Percentiles rank a stretch among this genome's conserved stretches.
phyloP scores from a whole-genome alignment of 2,329 filamentous ascomycete genomes.

The Camptophora hylomeconis region DNA sequence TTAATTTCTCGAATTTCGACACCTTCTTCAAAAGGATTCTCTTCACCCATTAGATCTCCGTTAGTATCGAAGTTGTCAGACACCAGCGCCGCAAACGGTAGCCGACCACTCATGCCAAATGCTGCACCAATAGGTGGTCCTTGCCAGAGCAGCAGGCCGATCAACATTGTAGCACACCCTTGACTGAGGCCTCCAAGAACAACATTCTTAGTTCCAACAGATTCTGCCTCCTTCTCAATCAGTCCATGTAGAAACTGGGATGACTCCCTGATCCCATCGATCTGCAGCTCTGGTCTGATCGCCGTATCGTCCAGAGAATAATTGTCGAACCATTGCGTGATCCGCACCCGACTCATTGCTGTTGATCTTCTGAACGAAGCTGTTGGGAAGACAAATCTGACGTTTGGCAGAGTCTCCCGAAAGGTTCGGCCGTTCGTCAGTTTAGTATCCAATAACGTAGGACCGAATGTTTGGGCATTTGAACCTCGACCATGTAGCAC shows the following conservation, averaged over 20 bases:
- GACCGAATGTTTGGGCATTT: slow-evolving; percentile 28
- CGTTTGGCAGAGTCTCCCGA: slow-evolving; percentile 26
- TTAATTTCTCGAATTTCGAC: slow-evolving; percentile 18
- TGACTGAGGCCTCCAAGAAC: slow-evolving; percentile 42
- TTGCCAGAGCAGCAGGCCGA: slow-evolving; percentile 32
- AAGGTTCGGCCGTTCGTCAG: slow-evolving; percentile 17
- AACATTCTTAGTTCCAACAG: slow-evolving; percentile 28
- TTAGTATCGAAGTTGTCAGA: neutral
- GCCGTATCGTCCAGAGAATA: slow-evolving; percentile 19
- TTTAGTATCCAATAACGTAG: slow-evolving; percentile 24
- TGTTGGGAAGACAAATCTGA: slow-evolving; percentile 40
- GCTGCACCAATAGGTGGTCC: slow-evolving; percentile 25
- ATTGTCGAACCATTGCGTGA: slow-evolving; percentile 37
- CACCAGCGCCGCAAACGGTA: slow-evolving; percentile 27
- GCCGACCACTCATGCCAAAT: slow-evolving; percentile 34
- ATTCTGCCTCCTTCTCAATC: slow-evolving; percentile 24
- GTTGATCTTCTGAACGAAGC: slow-evolving; percentile 30
- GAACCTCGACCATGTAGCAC: slow-evolving; percentile 39
- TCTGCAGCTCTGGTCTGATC: slow-evolving; percentile 25
- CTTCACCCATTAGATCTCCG: neutral
- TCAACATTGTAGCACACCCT: slow-evolving; percentile 37
- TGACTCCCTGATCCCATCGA: slow-evolving; percentile 31
- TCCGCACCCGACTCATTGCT: slow-evolving; percentile 26
- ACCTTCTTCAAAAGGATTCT: no score
- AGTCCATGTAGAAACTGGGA: slow-evolving; percentile 27